Percentiles rank a stretch among this genome's conserved stretches.
phyloP scores from a whole-genome alignment of 768 basidiomycete genomes.

The Lactarius tabidus region DNA sequence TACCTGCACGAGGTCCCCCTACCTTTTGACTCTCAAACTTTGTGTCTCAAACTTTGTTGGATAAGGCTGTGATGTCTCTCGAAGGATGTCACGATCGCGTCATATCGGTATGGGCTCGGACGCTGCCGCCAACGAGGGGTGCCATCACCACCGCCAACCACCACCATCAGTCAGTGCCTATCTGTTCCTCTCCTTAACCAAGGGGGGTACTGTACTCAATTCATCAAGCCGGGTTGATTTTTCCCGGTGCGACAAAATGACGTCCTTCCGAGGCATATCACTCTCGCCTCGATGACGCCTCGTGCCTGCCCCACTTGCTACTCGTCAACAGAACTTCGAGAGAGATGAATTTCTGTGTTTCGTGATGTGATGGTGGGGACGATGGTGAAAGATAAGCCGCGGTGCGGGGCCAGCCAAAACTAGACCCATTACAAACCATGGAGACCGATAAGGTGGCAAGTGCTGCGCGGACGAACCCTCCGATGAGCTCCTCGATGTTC shows the following conservation, averaged over 20 bases:
- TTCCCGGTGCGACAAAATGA: neutral
- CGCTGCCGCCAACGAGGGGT: neutral
- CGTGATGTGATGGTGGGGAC: conserved; percentile 7
- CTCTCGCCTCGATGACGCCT: conserved; percentile 1
- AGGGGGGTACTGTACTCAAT: neutral
- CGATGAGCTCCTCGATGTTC: neutral
- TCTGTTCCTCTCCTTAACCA: neutral
- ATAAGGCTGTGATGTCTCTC: conserved; percentile 4
- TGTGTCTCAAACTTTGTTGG: neutral
- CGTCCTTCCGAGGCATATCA: neutral
- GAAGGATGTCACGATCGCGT: conserved; percentile 4
- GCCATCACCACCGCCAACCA: conserved; percentile 13
- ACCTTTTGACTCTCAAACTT: neutral
- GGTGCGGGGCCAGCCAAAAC: neutral
- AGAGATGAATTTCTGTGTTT: neutral
- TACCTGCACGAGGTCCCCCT: conserved; percentile 13
- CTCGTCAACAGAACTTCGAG: neutral
- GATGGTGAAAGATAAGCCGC: conserved; percentile 5
- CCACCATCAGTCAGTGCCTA: conserved; percentile 6
- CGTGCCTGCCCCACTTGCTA: conserved; percentile 5
- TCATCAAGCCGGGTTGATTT: neutral
- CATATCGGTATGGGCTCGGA: conserved; percentile 2
- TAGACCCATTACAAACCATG: neutral
- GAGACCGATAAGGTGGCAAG: conserved; percentile 1
- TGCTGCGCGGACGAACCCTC: neutral